Conservation (phyloP, 192 early-diverging fungal species). For the Mortierella claussenii region DNA sequence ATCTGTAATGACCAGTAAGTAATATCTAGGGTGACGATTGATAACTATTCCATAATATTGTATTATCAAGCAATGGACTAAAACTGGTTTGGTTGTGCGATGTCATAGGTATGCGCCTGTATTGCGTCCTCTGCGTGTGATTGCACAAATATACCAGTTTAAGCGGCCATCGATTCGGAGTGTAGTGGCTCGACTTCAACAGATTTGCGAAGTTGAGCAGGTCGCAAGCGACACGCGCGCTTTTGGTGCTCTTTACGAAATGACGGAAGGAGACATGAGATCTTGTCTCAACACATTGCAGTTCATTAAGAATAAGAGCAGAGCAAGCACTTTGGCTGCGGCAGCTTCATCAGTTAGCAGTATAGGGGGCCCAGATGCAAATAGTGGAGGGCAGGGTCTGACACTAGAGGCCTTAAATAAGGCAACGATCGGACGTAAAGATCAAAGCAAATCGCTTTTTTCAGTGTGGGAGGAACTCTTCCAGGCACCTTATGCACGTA, state of each 20-base stretch:
- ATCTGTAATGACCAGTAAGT: conserved; percentile 96
- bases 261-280: conserved; percentile 88
- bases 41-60: not conserved
- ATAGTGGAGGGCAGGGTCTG: conserved; percentile 26
- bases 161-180: conserved; percentile 67
- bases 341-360: not conserved
- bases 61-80: no score
- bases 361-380: conserved; percentile 1
- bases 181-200: conserved; percentile 79
- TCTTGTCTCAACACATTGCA: conserved; percentile 92
- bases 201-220: conserved; percentile 83
- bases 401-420: conserved; percentile 60
- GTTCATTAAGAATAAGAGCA: conserved; percentile 53
- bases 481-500: conserved; percentile 43
- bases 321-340: not conserved
- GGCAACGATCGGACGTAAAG: conserved; percentile 78
- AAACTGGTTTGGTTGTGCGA: not conserved
- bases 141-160: conserved; percentile 81
- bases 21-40: not conserved
- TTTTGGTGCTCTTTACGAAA: conserved; percentile 78
- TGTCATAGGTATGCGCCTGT: conserved; percentile 81
- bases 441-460: conserved; percentile 81
- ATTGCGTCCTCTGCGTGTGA: conserved; percentile 83
- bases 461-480: conserved; percentile 90
- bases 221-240: conserved; percentile 79